Evolutionary conservation across 345 rosid species (phyloP).

Genomic region (Kernera saxatilis): DNA sequence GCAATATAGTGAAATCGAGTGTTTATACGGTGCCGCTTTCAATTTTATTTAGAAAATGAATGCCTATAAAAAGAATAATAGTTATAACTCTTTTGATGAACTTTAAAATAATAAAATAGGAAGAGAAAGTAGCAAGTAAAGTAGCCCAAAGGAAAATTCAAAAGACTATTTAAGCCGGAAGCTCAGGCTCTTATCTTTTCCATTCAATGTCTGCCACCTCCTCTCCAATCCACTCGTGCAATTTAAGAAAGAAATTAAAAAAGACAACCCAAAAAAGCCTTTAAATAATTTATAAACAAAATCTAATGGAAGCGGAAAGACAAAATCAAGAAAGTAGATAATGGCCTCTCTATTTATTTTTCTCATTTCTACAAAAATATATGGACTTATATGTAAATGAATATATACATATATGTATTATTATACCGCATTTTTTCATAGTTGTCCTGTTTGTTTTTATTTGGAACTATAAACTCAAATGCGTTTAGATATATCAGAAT

Average conservation of each 20-base stretch:
- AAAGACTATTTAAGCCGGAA: slow-evolving; percentile 20
- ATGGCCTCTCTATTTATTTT: neutral
- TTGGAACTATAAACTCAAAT: no score
- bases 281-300: neutral
- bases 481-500: no score
- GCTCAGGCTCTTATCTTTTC: slow-evolving; percentile 14
- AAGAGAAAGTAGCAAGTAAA: neutral
- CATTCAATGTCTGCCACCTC: slow-evolving; percentile 31
- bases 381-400: no score
- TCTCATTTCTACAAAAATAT: neutral
- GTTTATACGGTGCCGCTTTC: neutral
- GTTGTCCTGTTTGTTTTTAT: no score
- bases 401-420: no score
- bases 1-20: neutral
- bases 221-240: slow-evolving; percentile 32
- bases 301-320: slow-evolving; percentile 1
- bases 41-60: neutral
- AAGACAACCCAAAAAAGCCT: neutral
- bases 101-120: neutral
- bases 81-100: neutral
- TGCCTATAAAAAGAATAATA: neutral
- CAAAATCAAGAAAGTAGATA: slow-evolving; percentile 2
- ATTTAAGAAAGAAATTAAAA: neutral
- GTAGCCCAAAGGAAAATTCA: neutral
- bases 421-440: no score